Conservation (phyloP, 169 alveolate genomes). For the Hepatocystis sp. region DNA sequence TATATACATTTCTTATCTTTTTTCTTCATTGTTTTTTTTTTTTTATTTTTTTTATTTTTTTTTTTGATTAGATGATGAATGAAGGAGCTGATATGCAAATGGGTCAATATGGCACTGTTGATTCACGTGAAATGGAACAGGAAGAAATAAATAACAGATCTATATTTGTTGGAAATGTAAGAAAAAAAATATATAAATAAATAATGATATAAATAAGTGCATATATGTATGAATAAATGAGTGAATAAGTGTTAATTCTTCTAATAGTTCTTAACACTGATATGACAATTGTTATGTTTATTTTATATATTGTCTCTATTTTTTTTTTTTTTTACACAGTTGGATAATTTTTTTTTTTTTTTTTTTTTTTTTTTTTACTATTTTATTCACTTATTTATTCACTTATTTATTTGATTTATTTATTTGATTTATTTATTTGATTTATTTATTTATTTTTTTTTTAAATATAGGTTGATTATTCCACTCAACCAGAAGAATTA, state of each 20-base stretch:
- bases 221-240: too few relatives aligned
- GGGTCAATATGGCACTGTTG: slow-evolving; percentile 39
- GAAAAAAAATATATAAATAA: background rate
- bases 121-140: slow-evolving; percentile 73
- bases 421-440: background rate
- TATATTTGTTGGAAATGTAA: slow-evolving; percentile 86
- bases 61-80: slow-evolving; percentile 55
- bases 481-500: slow-evolving; percentile 92
- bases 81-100: slow-evolving; percentile 76
- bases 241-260: too few relatives aligned
- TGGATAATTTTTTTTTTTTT: background rate
- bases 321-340: too few relatives aligned
- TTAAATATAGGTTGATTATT: slow-evolving; percentile 90
- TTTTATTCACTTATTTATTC: background rate
- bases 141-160: slow-evolving; percentile 87
- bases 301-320: too few relatives aligned
- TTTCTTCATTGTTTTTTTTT: too few relatives aligned
- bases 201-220: background rate
- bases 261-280: too few relatives aligned
- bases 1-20: too few relatives aligned
- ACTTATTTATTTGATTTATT: too few relatives aligned
- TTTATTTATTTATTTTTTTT: slow-evolving; percentile 7
- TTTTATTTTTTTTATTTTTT: slow-evolving; percentile 3
- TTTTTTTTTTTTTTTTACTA: background rate
- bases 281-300: too few relatives aligned